Evolutionary conservation across 2,329 filamentous ascomycete species (phyloP), one percentile per base, ranked within the genome.

Genomic region (Xylaria sp.): DNA sequence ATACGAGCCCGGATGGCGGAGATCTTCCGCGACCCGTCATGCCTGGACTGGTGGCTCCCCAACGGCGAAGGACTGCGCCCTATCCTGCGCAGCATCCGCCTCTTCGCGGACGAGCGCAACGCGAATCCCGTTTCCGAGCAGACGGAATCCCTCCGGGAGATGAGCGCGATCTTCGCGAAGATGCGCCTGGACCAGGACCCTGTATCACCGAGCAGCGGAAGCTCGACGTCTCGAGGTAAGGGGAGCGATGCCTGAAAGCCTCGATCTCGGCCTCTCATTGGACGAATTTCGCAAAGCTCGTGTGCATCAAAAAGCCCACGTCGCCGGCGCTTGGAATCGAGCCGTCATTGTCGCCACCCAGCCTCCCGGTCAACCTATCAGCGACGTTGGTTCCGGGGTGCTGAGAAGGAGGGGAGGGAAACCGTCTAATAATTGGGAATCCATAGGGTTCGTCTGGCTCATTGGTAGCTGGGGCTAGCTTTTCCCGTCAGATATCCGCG

Each of bases 11-110:
- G 87, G 61, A 88, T 97, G 81, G 85, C 89, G 26, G 82, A 89
- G 43, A 71, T 91, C 20, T 96, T 94, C 79, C 78, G 82, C 55
- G 83, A 90, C 40, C 81, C 84, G 13, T 85, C 87, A 18, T 85
- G 92, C 48, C 83, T 84, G 41, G 80, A 87, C 52, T 97, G 92
- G 91, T 99, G 94, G 94, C 81, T 97, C 2, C 90, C 92, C 2
- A 83, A 94, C 69, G 84, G 91, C 58, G 89, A 93, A 74, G 85
- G 84, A 1, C 89, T 89, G 64, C 87, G 84, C 9, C 82, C 84
- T 0, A 83, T 95, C 39, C 79, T 97, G 49, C 87, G 86, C 47
- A 88, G 83, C 49, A 86, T 96, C 57, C 88, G 92, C 18, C 82
- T 85, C 39, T 92, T 96, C 72, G 90, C 92, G 22, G 86, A 90